These are phyloP conservation scores for Hyparrhenia diplandra DNA, from an alignment of 176 grass and related monocot species.

Conservation along the genomic window DNA sequence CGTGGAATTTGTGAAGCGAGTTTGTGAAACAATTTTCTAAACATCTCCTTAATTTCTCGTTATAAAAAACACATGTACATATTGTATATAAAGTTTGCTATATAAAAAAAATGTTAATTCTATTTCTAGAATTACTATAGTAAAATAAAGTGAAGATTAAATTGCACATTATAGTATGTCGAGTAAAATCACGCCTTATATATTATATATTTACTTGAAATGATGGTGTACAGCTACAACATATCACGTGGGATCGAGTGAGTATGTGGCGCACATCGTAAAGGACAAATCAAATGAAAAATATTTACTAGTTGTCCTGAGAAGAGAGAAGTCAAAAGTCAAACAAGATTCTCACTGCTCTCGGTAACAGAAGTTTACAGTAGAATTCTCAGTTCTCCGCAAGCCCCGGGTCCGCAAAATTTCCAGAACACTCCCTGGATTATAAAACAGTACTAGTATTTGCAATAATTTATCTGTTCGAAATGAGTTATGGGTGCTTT, in stretches of 20 bases:
- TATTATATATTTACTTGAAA: too few relatives aligned
- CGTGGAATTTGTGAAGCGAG: too few relatives aligned
- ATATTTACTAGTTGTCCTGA: neutral
- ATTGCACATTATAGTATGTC: too few relatives aligned
- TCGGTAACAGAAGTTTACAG: neutral
- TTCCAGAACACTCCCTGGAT: neutral
- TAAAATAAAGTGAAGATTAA: too few relatives aligned
- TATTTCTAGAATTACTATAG: too few relatives aligned
- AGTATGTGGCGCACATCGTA: neutral
- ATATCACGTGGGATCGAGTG: neutral
- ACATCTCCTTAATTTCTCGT: too few relatives aligned
- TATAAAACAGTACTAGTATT: neutral
- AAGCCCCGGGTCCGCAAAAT: neutral
- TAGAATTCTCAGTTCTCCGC: neutral
- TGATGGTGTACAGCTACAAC: neutral
- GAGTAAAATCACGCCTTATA: too few relatives aligned
- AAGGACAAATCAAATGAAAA: neutral
- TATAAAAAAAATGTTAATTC: too few relatives aligned
- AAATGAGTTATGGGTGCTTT: neutral
- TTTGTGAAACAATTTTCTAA: too few relatives aligned
- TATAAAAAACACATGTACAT: too few relatives aligned
- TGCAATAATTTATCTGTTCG: neutral
- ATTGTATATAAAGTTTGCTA: too few relatives aligned
- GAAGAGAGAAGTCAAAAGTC: constrained; percentile 2
- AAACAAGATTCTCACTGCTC: constrained; percentile 34